A percentile compares a stretch with the other conserved stretches of the same genome.
phyloP scores from a whole-genome alignment of 1,284 basidiomycete genomes.

The Apiotrichum mycotoxinovorans region DNA sequence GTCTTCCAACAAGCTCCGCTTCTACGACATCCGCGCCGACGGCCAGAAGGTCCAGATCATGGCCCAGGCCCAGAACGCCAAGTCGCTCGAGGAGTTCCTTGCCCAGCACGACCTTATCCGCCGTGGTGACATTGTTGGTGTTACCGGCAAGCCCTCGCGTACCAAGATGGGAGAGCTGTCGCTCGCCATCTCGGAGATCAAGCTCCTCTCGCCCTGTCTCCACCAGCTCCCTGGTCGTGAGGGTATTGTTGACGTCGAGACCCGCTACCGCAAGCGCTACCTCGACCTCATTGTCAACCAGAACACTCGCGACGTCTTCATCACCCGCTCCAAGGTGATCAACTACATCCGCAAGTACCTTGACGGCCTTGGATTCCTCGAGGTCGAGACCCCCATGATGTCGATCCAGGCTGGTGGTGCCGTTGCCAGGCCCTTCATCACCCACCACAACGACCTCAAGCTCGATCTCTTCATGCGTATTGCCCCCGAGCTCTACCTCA shows the following conservation, averaged over 20 bases:
- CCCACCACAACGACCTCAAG: slow-evolving; percentile 97
- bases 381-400: slow-evolving; percentile 99
- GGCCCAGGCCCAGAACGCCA: slow-evolving; percentile 81
- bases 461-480: slow-evolving; percentile 97
- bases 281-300: slow-evolving; percentile 96
- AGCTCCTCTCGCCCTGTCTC: slow-evolving; percentile 90
- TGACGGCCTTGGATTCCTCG: slow-evolving; percentile 90
- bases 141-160: slow-evolving; percentile 81
- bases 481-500: slow-evolving; percentile 96
- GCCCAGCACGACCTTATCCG: slow-evolving; percentile 80
- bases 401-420: slow-evolving; percentile 95
- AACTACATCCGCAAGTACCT: slow-evolving; percentile 90
- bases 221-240: slow-evolving; percentile 84
- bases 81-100: slow-evolving; percentile 61
- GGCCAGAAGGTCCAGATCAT: slow-evolving; percentile 93
- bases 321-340: slow-evolving; percentile 81
- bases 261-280: slow-evolving; percentile 97
- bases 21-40: slow-evolving; percentile 93
- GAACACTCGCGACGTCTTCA: slow-evolving; percentile 83
- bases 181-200: slow-evolving; percentile 75
- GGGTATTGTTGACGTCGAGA: slow-evolving; percentile 93
- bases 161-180: slow-evolving; percentile 96
- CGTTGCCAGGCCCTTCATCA: slow-evolving; percentile 97
- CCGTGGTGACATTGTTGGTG: slow-evolving; percentile 94
- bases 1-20: slow-evolving; percentile 78